Base-by-base conservation (phyloP, 768 basidiomycete species). In the Termitomyces sp. region DNA sequence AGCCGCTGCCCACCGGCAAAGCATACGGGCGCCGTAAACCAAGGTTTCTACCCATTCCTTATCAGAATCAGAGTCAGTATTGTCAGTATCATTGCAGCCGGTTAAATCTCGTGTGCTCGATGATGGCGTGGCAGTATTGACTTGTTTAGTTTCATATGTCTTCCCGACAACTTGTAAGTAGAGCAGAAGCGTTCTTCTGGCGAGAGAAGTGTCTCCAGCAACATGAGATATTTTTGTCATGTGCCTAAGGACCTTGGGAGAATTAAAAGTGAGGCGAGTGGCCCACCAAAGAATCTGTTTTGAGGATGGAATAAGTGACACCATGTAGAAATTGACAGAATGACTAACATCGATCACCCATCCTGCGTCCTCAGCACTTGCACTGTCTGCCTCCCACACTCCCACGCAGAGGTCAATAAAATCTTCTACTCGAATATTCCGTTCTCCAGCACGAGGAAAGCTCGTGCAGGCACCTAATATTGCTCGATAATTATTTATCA, bases 221-320 rank as follows among this genome's bases (percentile, higher is more conserved):
- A 84, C 80, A 58, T 85, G 82, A 16, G 91, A 72, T 1, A 95
- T 72, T 1, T 89, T 85, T 31, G 85, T 84, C 79, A 98, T 87
- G 70, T 97, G 91, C 0, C 95, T 86, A 56, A 92, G 82, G 8
- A 98, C 76, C 9, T 86, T 83, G 60, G 88, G 89, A 0, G 92
- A 95, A 68, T 97, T 95, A 78, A 98, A 97, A 0, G 96, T 98
- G 22, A 95, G 81, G 22, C 88, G 86, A 9, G 93, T 95, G 1
- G 93, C 89, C 93, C 93, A 95, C 90, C 93, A 96, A 2, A 98
- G 80, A 22, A 93, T 82, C 90, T 91, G 69, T 36, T 48, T 44
- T 53, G 7, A 27, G 20, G 30, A 41, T 11, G 61, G 52, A 47
- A 44, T 57, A 50, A 58, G 34, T 55, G 31, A 33, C 22, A 33